Evolutionary conservation across 2,329 filamentous ascomycete genomes (phyloP), one percentile per base, ranked within the genome.

Genomic region (Botrytis medusae): DNA sequence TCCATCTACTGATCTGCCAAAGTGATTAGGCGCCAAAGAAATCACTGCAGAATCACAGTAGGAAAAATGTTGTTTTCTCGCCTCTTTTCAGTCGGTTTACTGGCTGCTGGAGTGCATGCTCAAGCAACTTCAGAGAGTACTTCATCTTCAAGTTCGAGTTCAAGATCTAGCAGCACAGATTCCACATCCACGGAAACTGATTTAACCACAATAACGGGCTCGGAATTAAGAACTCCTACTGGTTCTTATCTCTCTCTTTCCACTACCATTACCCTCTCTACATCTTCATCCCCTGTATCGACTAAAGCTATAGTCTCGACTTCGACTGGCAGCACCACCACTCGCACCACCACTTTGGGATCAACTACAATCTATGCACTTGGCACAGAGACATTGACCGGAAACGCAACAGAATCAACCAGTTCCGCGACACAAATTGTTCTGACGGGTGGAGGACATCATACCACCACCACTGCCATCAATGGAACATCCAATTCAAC

Each of bases 401-500:
- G 67, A 57, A 79, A 79, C 74, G 57, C 46, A 29, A 77, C 83
- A 5, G 71, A 64, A 67, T 82, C 80, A 16, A 48, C 62, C 32
- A 74, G 69, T 40, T 54, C 74, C 9, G 80, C 79, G 20, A 82
- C 83, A 6, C 75, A 82, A 71, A 82, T 82, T 22, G 61, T 85
- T 34, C 79, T 86, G 46, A 75, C 79, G 29, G 79, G 78, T 18
- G 75, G 79, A 29, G 74, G 79, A 12, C 78, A 80, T n/a, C 77
- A 77, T 10, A 74, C 69, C n/a, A 73, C 78, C 5, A 81, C 79
- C 37, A 75, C 65, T 44, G 80, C 83, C 2, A 78, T 86, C 37
- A 86, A 86, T 44, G 84, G 85, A 59, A 87, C 86, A 71, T 81
- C 82, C 14, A 86, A 85, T 51, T 83, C 85, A 2, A 87, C 86